Conservation (phyloP, 2,329 filamentous ascomycete genomes). For the Cladosporium sp. region DNA sequence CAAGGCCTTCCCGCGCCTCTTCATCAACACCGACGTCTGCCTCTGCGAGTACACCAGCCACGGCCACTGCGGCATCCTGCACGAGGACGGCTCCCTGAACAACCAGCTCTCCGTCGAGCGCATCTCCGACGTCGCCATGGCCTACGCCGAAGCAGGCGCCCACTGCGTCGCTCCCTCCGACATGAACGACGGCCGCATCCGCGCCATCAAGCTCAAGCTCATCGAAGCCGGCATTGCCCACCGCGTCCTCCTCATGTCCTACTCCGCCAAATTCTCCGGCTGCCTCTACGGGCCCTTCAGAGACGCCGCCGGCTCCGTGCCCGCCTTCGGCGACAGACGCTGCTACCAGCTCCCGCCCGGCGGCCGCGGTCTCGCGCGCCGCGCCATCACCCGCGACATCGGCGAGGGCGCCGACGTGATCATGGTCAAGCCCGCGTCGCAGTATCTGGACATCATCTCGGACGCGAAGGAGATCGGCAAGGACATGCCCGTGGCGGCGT, state of each 20-base stretch:
- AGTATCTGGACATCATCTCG: constrained; percentile 96
- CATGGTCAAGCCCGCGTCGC: constrained; percentile 97
- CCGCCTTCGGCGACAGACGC: constrained; percentile 89
- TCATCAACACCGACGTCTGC: constrained; percentile 90
- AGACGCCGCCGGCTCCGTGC: constrained; percentile 87
- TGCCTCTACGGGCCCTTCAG: constrained; percentile 97
- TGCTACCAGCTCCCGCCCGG: constrained; percentile 97
- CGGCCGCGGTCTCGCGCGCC: constrained; percentile 84
- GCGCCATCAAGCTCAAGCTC: constrained; percentile 95
- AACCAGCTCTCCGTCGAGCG: constrained; percentile 91
- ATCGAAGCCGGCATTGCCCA: constrained; percentile 94
- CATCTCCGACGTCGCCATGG: constrained; percentile 95
- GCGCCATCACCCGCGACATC: constrained; percentile 88
- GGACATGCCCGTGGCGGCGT: constrained; percentile 90
- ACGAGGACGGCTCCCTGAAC: constrained; percentile 90
- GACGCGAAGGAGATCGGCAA: constrained; percentile 93
- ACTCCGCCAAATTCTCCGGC: constrained; percentile 95
- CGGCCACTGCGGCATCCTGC: constrained; percentile 93
- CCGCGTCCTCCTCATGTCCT: constrained; percentile 91
- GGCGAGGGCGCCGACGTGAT: constrained; percentile 94
- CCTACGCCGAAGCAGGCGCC: constrained; percentile 92
- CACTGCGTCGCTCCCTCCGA: constrained; percentile 97
- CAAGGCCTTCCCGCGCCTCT: constrained; percentile 83
- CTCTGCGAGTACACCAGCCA: constrained; percentile 98
- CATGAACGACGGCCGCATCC: constrained; percentile 98